Evolutionary conservation across 176 grass and related monocot species (phyloP), one percentile per base, ranked within the genome.

Genomic region (Ampelocalamus luodianensis): DNA sequence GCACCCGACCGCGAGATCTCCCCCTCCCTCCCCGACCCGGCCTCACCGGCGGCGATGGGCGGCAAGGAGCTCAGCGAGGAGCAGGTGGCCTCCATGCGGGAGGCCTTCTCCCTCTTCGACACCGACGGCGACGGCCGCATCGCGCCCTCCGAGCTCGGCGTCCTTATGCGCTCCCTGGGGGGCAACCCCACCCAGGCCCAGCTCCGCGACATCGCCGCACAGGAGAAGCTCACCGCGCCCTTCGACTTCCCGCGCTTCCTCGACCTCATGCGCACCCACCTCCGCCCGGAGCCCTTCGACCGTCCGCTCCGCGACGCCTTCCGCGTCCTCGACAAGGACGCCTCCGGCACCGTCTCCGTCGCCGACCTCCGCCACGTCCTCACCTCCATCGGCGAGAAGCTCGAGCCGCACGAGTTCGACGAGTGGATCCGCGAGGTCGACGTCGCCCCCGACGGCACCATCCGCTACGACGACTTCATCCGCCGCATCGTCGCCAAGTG

Each of bases 361-460:
- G 92, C 93, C 81, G 93, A 99, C 70, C 93, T 99, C 48, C 90
- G 93, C 88, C 96, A 99, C 85, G 93, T 99, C 79, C 93, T 99
- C 83, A 92, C 91, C 78, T 92, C 85, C 88, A 95, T 99, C 56
- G 96, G 96, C 50, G 96, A 99, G 93, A 99, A 99, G 85, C 89
- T 98, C 79, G 93, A 95, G 73, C 90, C 90, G 3, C 77, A 82
- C n/a, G 96, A 99, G 86, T 99, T 99, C 87, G 96, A 99, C 74
- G 96, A 99, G 90, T 99, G 96, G 96, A 99, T 96, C 91, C 92
- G 94, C 83, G 93, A 98, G 87, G 91, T 98, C 55, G 93, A 93
- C 58, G 91, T 96, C 72, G 90, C 83, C 22, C 86, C 93, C 2
- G 93, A 99, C 53, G 96, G 96, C 66, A 94, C 93, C 81, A 94